phyloP scores from a whole-genome alignment of 768 basidiomycete species.

The Mycena maculata region DNA sequence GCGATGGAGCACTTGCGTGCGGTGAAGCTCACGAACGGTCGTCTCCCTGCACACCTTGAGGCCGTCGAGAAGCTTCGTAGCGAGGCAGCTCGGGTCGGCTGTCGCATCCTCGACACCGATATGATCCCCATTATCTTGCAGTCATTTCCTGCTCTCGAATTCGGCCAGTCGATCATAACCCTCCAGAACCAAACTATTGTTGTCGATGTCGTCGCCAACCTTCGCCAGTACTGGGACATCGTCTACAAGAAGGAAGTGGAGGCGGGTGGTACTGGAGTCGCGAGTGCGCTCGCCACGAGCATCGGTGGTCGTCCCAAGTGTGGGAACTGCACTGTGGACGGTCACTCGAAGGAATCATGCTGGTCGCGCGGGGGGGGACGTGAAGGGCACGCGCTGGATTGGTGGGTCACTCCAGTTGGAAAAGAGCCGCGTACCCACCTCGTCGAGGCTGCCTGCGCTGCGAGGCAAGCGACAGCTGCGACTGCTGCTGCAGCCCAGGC shows the following conservation, averaged over 20 bases:
- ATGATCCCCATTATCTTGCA: slow-evolving; percentile 12
- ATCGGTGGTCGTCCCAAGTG: background rate
- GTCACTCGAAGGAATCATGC: background rate
- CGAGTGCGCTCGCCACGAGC: background rate
- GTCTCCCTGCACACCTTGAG: background rate
- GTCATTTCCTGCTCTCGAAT: background rate
- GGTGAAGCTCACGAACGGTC: background rate
- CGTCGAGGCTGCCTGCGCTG: background rate
- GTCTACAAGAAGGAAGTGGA: background rate
- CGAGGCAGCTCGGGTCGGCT: background rate
- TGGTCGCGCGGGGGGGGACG: slow-evolving; percentile 14
- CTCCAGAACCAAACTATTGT: background rate
- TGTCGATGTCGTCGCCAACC: background rate
- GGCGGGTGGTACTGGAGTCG: background rate
- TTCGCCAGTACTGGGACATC: background rate
- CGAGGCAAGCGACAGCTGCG: background rate
- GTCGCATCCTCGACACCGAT: background rate
- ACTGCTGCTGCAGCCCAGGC: background rate
- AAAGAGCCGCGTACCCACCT: background rate
- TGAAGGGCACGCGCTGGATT: slow-evolving; percentile 6
- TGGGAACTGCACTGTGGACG: background rate
- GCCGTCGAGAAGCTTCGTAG: background rate
- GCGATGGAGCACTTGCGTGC: background rate
- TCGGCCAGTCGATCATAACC: background rate
- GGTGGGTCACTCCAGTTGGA: background rate